phyloP scores from a whole-genome alignment of 352 stramenopile genomes.

The Pythium sukuiense region DNA sequence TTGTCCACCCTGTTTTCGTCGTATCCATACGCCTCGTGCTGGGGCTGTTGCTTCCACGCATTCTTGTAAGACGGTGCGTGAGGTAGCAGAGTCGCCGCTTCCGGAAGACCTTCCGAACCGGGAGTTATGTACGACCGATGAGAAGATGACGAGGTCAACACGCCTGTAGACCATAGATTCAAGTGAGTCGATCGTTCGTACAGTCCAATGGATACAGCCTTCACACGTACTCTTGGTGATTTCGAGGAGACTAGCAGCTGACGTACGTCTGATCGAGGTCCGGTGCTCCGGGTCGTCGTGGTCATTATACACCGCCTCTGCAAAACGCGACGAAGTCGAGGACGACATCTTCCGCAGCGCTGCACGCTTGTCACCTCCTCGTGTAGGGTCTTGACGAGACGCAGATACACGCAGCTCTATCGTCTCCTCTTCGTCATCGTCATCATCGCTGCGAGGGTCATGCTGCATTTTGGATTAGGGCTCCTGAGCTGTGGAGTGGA shows the following conservation, averaged over 20 bases:
- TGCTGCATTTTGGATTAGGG: neutral
- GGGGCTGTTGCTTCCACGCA: slow-evolving; percentile 21
- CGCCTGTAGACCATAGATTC: neutral
- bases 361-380: neutral
- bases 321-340: slow-evolving; percentile 16
- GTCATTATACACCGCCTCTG: slow-evolving; percentile 2
- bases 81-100: slow-evolving; percentile 39
- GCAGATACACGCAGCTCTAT: slow-evolving; percentile 34
- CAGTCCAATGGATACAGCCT: neutral
- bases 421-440: slow-evolving; percentile 43
- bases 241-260: slow-evolving; percentile 18
- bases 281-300: slow-evolving; percentile 4
- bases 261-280: slow-evolving; percentile 2
- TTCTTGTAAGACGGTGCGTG: slow-evolving; percentile 21
- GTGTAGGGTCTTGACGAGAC: slow-evolving; percentile 15
- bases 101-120: slow-evolving; percentile 16
- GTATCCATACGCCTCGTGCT: slow-evolving; percentile 30
- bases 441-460: slow-evolving; percentile 21
- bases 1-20: slow-evolving; percentile 27
- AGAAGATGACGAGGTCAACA: slow-evolving; percentile 9
- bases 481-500: too few species aligned
- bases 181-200: neutral
- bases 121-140: slow-evolving; percentile 9
- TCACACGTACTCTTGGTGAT: slow-evolving; percentile 28
- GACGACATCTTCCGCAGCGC: slow-evolving; percentile 25